Conservation (phyloP, 441 rosid species). For the Syzygium syzygioides region DNA sequence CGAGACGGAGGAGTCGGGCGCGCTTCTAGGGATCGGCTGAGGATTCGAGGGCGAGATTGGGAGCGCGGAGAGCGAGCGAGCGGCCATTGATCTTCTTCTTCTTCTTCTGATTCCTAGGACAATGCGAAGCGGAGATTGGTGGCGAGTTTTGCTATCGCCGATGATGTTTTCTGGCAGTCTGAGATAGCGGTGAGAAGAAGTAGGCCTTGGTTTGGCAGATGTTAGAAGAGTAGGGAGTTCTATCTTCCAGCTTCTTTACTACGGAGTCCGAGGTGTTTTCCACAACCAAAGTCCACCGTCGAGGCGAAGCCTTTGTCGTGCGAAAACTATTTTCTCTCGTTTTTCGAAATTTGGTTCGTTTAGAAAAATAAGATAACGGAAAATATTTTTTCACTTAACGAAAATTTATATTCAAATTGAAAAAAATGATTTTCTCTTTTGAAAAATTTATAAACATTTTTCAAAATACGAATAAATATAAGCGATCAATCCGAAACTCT, state of each 20-base stretch:
- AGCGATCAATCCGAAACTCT: no score
- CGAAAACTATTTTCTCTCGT: no score
- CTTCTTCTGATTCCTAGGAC: not conserved
- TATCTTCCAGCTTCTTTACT: not conserved
- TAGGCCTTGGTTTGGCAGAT: not conserved
- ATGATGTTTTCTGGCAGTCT: not conserved
- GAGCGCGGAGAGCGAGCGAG: conserved; percentile 33
- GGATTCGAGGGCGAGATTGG: conserved; percentile 29
- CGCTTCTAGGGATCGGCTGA: conserved; percentile 15
- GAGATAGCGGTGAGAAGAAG: not conserved
- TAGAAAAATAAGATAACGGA: no score
- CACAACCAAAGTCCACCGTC: not conserved
- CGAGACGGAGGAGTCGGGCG: conserved; percentile 6
- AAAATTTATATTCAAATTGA: no score
- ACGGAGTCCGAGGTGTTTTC: not conserved
- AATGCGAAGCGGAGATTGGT: not conserved
- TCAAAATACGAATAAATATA: no score
- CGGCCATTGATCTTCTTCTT: conserved; percentile 36
- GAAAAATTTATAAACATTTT: no score
- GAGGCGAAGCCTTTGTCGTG: no score
- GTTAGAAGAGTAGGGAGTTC: not conserved
- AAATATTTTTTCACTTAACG: no score
- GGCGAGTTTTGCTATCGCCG: not conserved
- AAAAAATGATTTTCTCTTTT: no score
- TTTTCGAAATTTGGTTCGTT: no score